Conservation (phyloP, 768 basidiomycete genomes). For the Agaricus blazei region DNA sequence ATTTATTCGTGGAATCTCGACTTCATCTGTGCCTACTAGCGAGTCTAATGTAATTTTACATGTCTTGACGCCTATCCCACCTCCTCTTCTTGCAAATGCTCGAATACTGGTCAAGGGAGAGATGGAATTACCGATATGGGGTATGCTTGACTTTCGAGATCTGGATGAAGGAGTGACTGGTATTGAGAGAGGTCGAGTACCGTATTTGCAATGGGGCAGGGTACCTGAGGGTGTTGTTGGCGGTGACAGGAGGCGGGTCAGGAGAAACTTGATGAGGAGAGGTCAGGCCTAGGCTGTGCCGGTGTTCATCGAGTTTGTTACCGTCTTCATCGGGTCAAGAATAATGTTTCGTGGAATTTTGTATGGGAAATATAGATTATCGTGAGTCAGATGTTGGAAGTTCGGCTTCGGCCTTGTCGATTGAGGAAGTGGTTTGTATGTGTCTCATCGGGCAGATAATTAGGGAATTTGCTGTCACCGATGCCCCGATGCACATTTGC, state of each 20-base stretch:
- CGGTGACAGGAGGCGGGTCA: slow-evolving; percentile 62
- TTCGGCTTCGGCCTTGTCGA: no score
- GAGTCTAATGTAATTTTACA: slow-evolving; percentile 41
- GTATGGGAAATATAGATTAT: no score
- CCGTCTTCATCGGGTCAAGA: no score
- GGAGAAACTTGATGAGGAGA: slow-evolving; percentile 85
- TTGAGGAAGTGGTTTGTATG: no score
- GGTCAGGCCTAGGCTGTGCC: slow-evolving; percentile 50
- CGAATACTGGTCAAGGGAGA: slow-evolving; percentile 78
- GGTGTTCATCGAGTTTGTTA: background rate
- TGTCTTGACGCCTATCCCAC: slow-evolving; percentile 74
- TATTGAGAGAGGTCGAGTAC: slow-evolving; percentile 50
- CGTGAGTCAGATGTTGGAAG: no score
- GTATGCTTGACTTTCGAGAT: slow-evolving; percentile 70
- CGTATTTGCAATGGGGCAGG: slow-evolving; percentile 79
- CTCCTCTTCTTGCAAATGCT: slow-evolving; percentile 33
- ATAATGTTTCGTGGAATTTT: no score
- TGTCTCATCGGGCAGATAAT: no score
- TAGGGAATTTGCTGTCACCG: no score
- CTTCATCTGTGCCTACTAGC: background rate
- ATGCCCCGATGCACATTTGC: no score
- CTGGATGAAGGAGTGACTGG: slow-evolving; percentile 33
- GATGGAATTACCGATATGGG: slow-evolving; percentile 83
- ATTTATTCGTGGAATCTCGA: slow-evolving; percentile 54
- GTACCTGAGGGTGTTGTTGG: slow-evolving; percentile 57